A percentile compares a stretch with the other conserved stretches of the same genome.
phyloP scores from a whole-genome alignment of 129 eudicot species.

The Helichrysum umbraculigerum region DNA sequence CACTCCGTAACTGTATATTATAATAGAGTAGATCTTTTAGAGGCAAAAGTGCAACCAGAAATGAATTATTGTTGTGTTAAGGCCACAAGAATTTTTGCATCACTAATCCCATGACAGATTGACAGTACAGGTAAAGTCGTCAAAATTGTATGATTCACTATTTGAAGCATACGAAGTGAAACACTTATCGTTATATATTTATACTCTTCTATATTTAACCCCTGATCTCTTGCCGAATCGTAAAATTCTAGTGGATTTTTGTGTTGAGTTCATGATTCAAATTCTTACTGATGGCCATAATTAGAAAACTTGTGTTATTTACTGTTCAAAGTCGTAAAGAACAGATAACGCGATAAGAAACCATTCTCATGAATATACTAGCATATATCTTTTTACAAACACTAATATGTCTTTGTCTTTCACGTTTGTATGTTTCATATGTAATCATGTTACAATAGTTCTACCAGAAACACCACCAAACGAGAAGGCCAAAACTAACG shows the following conservation, averaged over 20 bases:
- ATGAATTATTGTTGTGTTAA: too few relatives aligned
- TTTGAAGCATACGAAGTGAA: too few relatives aligned
- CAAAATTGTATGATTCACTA: too few relatives aligned
- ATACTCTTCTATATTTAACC: background rate
- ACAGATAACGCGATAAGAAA: background rate
- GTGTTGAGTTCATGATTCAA: background rate
- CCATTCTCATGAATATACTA: background rate
- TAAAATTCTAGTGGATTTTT: too few relatives aligned
- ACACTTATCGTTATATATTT: too few relatives aligned
- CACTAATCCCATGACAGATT: too few relatives aligned
- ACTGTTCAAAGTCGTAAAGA: background rate
- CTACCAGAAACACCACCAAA: constrained; percentile 7
- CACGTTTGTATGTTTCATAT: background rate
- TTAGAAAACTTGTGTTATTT: background rate
- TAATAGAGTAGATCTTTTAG: background rate
- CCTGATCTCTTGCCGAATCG: background rate
- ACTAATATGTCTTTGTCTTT: too few relatives aligned
- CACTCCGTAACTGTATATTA: background rate
- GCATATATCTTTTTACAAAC: background rate
- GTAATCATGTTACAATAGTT: background rate
- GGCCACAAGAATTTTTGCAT: too few relatives aligned
- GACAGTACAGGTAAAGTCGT: too few relatives aligned
- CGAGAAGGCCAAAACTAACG: constrained; percentile 13
- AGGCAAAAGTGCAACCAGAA: background rate
- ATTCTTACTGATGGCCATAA: background rate